A percentile compares a stretch with the other conserved stretches of the same genome.
Conservation (phyloP, 2,329 filamentous ascomycete genomes). For the Leptosphaerulina australis region DNA sequence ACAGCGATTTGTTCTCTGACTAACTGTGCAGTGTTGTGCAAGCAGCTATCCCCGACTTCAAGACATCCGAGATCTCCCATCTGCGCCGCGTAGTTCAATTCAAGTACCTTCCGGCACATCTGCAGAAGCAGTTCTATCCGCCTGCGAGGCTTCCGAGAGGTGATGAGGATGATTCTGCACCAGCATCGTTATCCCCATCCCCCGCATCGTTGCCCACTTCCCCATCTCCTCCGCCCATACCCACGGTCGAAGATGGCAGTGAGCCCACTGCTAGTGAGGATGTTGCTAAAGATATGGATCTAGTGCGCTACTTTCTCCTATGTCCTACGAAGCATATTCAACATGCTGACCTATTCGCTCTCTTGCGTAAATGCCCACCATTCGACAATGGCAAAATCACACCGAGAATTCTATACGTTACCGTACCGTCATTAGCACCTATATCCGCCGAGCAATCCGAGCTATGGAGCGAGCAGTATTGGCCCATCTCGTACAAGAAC, state of each 20-base stretch:
- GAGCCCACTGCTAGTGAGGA: constrained; percentile 22
- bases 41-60: constrained; percentile 52
- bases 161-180: constrained; percentile 41
- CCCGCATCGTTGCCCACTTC: constrained; percentile 20
- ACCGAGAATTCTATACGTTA: constrained; percentile 64
- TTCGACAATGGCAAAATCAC: constrained; percentile 50
- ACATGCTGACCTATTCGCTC: constrained; percentile 55
- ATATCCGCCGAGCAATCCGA: constrained; percentile 77
- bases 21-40: constrained; percentile 53
- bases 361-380: constrained; percentile 45
- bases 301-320: constrained; percentile 58
- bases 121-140: constrained; percentile 50
- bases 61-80: constrained; percentile 58
- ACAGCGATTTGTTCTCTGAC: constrained; percentile 19
- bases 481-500: constrained; percentile 85
- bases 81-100: constrained; percentile 78
- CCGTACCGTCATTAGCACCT: constrained; percentile 74
- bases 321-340: constrained; percentile 59
- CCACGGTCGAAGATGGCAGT: constrained; percentile 12
- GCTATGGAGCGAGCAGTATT: constrained; percentile 76
- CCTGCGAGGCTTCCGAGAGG: constrained; percentile 42
- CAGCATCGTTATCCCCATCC: constrained; percentile 38
- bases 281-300: constrained; percentile 39
- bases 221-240: constrained; percentile 16
- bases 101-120: constrained; percentile 68